These are phyloP conservation scores for Apiotrichum montevideense DNA, from an alignment of 1,284 basidiomycete genomes.

Conservation along the genomic window DNA sequence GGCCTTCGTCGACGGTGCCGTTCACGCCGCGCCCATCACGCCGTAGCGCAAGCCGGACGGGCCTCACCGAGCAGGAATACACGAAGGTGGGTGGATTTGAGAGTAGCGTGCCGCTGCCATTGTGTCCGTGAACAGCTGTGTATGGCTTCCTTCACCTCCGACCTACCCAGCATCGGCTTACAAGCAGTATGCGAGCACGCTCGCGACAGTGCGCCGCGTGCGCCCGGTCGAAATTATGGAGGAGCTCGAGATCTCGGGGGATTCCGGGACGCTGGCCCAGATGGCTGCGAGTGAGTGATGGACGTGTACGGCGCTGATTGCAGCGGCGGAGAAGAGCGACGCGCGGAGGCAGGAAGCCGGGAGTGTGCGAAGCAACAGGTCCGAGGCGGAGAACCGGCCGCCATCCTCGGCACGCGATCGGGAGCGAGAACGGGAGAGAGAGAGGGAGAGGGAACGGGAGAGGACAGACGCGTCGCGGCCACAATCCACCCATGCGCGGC, in stretches of 20 bases:
- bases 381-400: too few relatives aligned
- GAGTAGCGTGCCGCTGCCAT: background rate
- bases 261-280: constrained; percentile 14
- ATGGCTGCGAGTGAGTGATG: background rate
- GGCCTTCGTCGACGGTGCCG: constrained; percentile 27
- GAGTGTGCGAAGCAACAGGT: too few relatives aligned
- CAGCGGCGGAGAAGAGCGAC: background rate
- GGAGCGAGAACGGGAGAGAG: background rate
- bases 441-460: background rate
- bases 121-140: too few relatives aligned
- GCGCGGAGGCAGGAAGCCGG: background rate
- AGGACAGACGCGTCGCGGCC: background rate
- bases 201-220: constrained; percentile 39
- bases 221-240: constrained; percentile 37
- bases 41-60: constrained; percentile 20
- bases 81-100: constrained; percentile 26
- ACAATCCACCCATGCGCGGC: background rate
- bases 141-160: background rate
- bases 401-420: background rate
- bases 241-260: constrained; percentile 37
- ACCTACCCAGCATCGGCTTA: background rate
- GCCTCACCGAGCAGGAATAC: constrained; percentile 26
- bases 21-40: constrained; percentile 39
- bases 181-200: constrained; percentile 31
- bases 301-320: constrained; percentile 1